Percentiles rank a stretch among this genome's conserved stretches.
Evolutionary conservation across 2,329 filamentous ascomycete species (phyloP).

Genomic region (Fusarium sp.): DNA sequence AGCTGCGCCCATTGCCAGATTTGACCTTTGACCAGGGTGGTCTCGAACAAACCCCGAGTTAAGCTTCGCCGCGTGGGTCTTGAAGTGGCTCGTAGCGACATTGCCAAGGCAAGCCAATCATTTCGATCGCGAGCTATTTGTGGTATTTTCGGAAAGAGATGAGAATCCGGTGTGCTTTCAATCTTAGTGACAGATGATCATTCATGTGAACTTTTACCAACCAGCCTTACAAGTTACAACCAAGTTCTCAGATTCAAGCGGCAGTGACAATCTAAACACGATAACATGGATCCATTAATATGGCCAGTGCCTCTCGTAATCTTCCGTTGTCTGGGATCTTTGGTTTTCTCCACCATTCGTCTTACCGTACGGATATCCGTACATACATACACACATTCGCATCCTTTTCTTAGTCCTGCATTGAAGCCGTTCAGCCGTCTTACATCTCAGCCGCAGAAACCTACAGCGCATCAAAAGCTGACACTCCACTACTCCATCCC

Average conservation of each 20-base stretch:
- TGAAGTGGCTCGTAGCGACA: conserved; percentile 14
- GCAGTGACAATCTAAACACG: background rate
- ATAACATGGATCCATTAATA: background rate
- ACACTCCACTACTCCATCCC: background rate
- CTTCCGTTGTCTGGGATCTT: conserved; percentile 1
- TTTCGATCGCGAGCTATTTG: conserved; percentile 12
- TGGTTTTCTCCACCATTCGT: conserved; percentile 17
- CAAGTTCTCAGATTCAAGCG: background rate
- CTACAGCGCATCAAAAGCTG: conserved; percentile 11
- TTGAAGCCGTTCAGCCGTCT: conserved; percentile 4
- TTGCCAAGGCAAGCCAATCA: conserved; percentile 25
- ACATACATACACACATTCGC: conserved; percentile 3
- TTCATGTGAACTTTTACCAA: background rate
- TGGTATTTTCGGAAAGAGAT: conserved; percentile 28
- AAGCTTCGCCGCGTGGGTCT: conserved; percentile 47
- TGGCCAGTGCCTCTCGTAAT: conserved; percentile 3
- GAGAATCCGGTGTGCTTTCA: conserved; percentile 4
- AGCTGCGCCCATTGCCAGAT: conserved; percentile 29
- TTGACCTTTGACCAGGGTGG: conserved; percentile 27
- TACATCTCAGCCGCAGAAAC: conserved; percentile 11
- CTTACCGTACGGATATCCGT: conserved; percentile 15
- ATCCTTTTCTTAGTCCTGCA: background rate
- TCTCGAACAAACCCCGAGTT: conserved; percentile 43
- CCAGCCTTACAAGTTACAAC: background rate
- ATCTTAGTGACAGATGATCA: background rate